Base-by-base conservation (phyloP, 2,329 filamentous ascomycete species). In the Xylaria polymorpha region DNA sequence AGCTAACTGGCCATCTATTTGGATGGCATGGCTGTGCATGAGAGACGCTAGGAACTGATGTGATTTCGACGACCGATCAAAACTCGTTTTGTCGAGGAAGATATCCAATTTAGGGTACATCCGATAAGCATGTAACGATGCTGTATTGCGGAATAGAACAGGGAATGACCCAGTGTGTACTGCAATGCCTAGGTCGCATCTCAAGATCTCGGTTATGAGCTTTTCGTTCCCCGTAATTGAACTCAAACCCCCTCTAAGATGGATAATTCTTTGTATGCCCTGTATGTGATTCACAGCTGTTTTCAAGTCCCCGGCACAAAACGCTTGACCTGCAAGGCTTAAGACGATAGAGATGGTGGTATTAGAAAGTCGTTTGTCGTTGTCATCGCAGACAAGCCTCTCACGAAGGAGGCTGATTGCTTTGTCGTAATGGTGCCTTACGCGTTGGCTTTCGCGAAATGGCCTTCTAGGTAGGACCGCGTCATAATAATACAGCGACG, bases 241-340 rank as follows among this genome's bases (percentile, higher is more conserved):
- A 12, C 15, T 37, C 1, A 82, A 43, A 0, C 81, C 81, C 2
- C 81, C 81, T 61, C 79, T 78, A 37, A 83, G 39, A 20, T 75
- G 67, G 7, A 82, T 75, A 7, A 84, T 81, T 66, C 75, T 80
- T 20, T 74, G 74, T 20, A 83, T 74, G 7, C 81, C 82, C 25
- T 77, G 57, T 63, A 82, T 74, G 61, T 83, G 81, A 22, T 80
- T 73, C 9, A 61, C 72, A 0, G 79, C 77, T 0, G 75, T 67
- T 4, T 74, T 61, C 18, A 62, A 61, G 46, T 83, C 76, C 3
- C 78, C 77, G 0, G 62, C 70, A 9, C 75, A 67, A 29, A 76
- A 72, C 8, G 81, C 77, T 61, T 78, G 73, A 2, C 68, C 71
- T 1, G 79, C 78, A 15, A 83, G 69, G 15, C 71, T 73, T 59